Conservation (phyloP, 2,329 filamentous ascomycete species). For the Hypoxylon sp. region DNA sequence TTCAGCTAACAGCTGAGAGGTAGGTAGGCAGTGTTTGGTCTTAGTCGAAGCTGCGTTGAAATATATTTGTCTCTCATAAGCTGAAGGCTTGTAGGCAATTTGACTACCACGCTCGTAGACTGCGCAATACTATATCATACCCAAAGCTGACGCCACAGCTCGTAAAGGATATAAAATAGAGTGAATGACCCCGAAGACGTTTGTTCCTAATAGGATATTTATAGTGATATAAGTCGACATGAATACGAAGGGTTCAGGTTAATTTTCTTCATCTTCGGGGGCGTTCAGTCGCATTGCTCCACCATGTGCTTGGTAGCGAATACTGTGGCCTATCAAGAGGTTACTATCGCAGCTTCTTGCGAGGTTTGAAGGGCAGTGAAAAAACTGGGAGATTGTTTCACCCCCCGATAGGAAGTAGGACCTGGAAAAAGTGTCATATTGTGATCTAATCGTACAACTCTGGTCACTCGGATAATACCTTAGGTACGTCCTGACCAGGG, state of each 20-base stretch:
- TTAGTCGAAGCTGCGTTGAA: neutral
- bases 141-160: neutral
- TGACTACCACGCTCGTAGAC: neutral
- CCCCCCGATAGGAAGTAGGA: neutral
- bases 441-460: neutral
- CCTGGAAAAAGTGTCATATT: neutral
- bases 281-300: neutral
- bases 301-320: neutral
- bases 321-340: neutral
- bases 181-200: neutral
- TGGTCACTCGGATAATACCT: neutral
- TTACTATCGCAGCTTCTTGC: neutral
- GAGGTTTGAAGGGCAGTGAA: neutral
- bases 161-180: neutral
- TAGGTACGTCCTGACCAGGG: too few relatives aligned
- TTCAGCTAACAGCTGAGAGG: neutral
- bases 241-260: too few relatives aligned
- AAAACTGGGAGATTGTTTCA: neutral
- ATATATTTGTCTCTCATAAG: neutral
- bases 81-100: neutral
- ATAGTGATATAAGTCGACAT: too few relatives aligned
- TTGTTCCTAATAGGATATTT: neutral
- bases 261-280: neutral
- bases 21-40: neutral
- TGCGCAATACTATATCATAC: neutral